Percentiles rank a stretch among this genome's conserved stretches.
phyloP scores from a whole-genome alignment of 345 rosid species.

The Gynandropsis gynandra region DNA sequence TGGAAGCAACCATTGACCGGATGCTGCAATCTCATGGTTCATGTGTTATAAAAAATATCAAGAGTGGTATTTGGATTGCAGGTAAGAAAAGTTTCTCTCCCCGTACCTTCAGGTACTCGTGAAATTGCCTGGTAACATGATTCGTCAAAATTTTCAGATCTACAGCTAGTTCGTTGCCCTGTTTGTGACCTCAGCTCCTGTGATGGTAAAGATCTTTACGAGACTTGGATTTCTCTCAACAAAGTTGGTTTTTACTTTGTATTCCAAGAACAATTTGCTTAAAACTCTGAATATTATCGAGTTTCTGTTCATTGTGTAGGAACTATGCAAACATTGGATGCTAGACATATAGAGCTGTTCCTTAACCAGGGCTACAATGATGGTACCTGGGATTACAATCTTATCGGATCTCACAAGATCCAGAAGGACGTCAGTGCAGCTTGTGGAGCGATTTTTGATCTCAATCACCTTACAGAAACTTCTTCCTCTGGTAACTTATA shows the following conservation, averaged over 20 bases:
- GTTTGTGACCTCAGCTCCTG: slow-evolving; percentile 78
- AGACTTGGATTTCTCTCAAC: background rate
- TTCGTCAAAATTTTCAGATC: slow-evolving; percentile 46
- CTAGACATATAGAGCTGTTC: slow-evolving; percentile 83
- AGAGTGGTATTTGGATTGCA: slow-evolving; percentile 88
- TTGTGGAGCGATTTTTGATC: slow-evolving; percentile 53
- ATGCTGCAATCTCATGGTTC: slow-evolving; percentile 43
- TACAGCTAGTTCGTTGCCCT: slow-evolving; percentile 97
- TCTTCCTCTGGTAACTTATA: slow-evolving; percentile 40
- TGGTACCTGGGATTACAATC: slow-evolving; percentile 55
- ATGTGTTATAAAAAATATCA: slow-evolving; percentile 52
- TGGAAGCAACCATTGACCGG: slow-evolving; percentile 33
- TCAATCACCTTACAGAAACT: slow-evolving; percentile 42
- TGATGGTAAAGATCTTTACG: slow-evolving; percentile 45
- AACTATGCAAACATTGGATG: slow-evolving; percentile 91
- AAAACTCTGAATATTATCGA: slow-evolving; percentile 1
- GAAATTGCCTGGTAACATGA: background rate
- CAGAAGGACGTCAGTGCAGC: slow-evolving; percentile 38
- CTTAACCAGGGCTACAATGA: slow-evolving; percentile 35
- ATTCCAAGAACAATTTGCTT: background rate
- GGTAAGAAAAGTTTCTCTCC: slow-evolving; percentile 35
- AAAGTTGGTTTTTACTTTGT: background rate
- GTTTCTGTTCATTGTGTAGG: slow-evolving; percentile 37
- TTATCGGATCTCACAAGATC: slow-evolving; percentile 40
- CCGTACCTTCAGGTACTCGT: slow-evolving; percentile 1